Evolutionary conservation across 2,329 filamentous ascomycete species (phyloP), one percentile per base, ranked within the genome.

Genomic region (Triangularia setosa): DNA sequence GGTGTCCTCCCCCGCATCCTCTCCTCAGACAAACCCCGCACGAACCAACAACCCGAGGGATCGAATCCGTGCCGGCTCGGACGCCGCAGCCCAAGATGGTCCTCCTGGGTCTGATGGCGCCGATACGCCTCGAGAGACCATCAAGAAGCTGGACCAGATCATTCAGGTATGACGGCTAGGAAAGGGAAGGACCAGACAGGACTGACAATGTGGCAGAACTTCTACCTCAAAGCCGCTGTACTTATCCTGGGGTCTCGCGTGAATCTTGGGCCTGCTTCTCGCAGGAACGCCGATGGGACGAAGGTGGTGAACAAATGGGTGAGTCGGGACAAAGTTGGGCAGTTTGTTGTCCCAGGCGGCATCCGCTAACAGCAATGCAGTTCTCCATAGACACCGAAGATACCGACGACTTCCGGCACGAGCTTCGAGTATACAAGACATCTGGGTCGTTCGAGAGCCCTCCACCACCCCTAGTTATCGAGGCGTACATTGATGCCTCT

Each of bases 331-430:
- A 6, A 7, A 18, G 44, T 23, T 23, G n/a, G 3, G 6, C 4
- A 12, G 11, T 18, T 5, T 52, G 14, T 18, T 11, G 63, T 67
- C 33, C 65, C 64, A 65, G n/a, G n/a, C n/a, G n/a, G 69, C 48
- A 69, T 55, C 48, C n/a, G n/a, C 40, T 48, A 9, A 48, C 40
- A 23, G n/a, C n/a, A 8, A 9, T 12, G 24, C 73, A 98, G 95
- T 99, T 97, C 79, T 96, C 97, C 80, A 88, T 97, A 70, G 90
- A 97, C 70, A 89, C 97, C 54, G 91, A 96, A 71, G 95, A 99
- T 72, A 94, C 94, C 68, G 92, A 97, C 73, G 88, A 91, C 66
- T 93, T 97, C 73, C 83, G 85, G 72, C 90, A 96, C 69, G 90
- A 95, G 69, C 84, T 98, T 67, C 84, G 85, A 71, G 83, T 87